Evolutionary conservation across 2,329 filamentous ascomycete genomes (phyloP), one percentile per base, ranked within the genome.

Genomic region (Aquanectria penicillioides): DNA sequence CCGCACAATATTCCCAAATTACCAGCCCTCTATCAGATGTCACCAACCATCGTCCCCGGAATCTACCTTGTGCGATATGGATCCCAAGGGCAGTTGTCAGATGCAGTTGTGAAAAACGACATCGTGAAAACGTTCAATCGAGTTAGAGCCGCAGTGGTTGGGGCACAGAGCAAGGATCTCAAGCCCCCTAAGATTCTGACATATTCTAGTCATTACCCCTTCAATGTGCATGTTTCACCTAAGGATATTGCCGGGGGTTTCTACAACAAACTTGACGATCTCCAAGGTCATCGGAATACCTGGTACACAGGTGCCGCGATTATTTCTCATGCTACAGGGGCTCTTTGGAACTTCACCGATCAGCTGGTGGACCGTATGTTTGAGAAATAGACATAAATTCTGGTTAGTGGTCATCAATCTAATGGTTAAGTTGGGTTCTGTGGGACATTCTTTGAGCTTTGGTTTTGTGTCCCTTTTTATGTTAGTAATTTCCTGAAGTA

Each of bases 261-360:
- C 10, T 65, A 65, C 20, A 64, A 53, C 17, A 62, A 44, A 9
- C 52, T 65, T 0, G 63, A 64, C 20, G 58, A 64, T 26, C 56
- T 65, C 1, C 63, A 65, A 17, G 63, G 63, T 0, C 38, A 55
- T 31, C 50, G 49, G 7, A 64, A 17, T 12, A 65, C 63, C 5
- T 65, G 63, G 63, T 65, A 65, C 28, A 60, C 63, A 6, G 63
- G 63, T 2, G 63, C 61, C 3, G 59, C 63, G 2, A 22, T 65
- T 10, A 52, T 65, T 3, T 65, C 63, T 13, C 61, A 65, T 29
- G 46, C 61, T 6, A 65, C 63, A 4, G 61, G 63, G 1, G 56
- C 59, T 13, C 31, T 65, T 13, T 65, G 63, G 63, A 65, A 65
- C 49, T 65, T 65, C 36, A 65, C 63, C 2, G 56, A 60, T 25